Conservation (phyloP, 352 stramenopile genomes). For the Halophytophthora batemanensis region DNA sequence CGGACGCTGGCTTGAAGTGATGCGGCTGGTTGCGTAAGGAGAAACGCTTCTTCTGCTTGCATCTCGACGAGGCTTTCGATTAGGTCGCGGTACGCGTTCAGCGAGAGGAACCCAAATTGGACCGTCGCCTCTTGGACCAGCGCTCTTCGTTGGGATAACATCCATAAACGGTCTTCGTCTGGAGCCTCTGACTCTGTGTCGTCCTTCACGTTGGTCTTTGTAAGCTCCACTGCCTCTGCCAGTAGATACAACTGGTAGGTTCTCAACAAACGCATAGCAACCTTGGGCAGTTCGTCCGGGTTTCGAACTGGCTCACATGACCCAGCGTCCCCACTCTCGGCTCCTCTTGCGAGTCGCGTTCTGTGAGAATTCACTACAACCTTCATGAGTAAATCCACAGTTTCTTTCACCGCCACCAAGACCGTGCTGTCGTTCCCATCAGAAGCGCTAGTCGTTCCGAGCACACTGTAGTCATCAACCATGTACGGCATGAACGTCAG, state of each 20-base stretch:
- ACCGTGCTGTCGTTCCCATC: slow-evolving; percentile 10
- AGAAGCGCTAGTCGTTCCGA: background rate
- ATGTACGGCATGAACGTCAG: slow-evolving; percentile 63
- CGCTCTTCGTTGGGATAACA: slow-evolving; percentile 19
- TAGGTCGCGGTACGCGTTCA: slow-evolving; percentile 56
- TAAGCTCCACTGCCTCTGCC: slow-evolving; percentile 68
- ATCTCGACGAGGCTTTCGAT: slow-evolving; percentile 41
- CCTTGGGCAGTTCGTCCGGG: slow-evolving; percentile 23
- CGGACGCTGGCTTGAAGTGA: slow-evolving; percentile 32
- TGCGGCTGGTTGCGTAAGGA: slow-evolving; percentile 19
- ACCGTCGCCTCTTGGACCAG: slow-evolving; percentile 71
- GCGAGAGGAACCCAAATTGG: slow-evolving; percentile 60
- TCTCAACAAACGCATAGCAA: slow-evolving; percentile 56
- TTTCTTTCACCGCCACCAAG: slow-evolving; percentile 32
- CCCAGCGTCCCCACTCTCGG: background rate
- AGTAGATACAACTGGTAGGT: slow-evolving; percentile 78
- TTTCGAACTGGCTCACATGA: background rate
- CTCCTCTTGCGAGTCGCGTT: slow-evolving; percentile 7
- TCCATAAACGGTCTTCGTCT: slow-evolving; percentile 11
- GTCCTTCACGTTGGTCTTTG: slow-evolving; percentile 30
- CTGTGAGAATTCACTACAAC: slow-evolving; percentile 28
- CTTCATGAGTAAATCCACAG: slow-evolving; percentile 34
- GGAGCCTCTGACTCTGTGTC: slow-evolving; percentile 1
- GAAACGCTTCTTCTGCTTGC: slow-evolving; percentile 54
- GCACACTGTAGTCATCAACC: slow-evolving; percentile 2